phyloP scores from a whole-genome alignment of 805 yeast genomes.

The Yamadazyma endophytica region DNA sequence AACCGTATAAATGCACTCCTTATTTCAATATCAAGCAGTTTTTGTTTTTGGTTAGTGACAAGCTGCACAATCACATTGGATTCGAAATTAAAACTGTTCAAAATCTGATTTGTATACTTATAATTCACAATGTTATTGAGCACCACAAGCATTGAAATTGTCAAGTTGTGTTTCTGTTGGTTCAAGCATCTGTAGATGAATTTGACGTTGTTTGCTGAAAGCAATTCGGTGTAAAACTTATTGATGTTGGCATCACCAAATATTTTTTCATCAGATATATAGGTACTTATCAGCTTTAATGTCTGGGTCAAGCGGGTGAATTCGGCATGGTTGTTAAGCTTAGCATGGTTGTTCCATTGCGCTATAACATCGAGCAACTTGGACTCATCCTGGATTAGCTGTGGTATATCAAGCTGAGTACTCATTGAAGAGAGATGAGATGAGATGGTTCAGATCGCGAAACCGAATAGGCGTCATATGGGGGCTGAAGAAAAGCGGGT shows the following conservation, averaged over 20 bases:
- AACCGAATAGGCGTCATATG: no score
- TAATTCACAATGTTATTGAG: slow-evolving; percentile 31
- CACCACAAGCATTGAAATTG: slow-evolving; percentile 60
- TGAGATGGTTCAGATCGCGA: no score
- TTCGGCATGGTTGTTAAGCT: slow-evolving; percentile 5
- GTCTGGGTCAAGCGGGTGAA: slow-evolving; percentile 2
- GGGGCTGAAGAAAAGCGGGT: no score
- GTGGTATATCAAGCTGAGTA: no score
- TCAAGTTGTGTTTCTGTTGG: slow-evolving; percentile 51
- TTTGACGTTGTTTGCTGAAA: slow-evolving; percentile 50
- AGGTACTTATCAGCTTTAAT: slow-evolving; percentile 1
- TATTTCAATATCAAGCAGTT: no score
- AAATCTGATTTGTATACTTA: slow-evolving; percentile 39
- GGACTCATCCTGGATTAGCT: not conserved
- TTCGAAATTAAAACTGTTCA: slow-evolving; percentile 65
- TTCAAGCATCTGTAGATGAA: slow-evolving; percentile 65
- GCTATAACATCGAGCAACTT: not conserved
- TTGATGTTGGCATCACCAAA: slow-evolving; percentile 1
- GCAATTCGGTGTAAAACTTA: slow-evolving; percentile 44
- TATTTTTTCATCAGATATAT: not conserved
- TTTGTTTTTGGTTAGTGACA: no score
- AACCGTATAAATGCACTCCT: slow-evolving; percentile 60
- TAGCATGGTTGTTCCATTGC: slow-evolving; percentile 8
- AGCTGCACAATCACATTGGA: slow-evolving; percentile 50
- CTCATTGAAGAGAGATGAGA: no score